Evolutionary conservation across 1,139 yeast species (phyloP), one percentile per base, ranked within the genome.

Genomic region (Blastobotrys buckinghamii): DNA sequence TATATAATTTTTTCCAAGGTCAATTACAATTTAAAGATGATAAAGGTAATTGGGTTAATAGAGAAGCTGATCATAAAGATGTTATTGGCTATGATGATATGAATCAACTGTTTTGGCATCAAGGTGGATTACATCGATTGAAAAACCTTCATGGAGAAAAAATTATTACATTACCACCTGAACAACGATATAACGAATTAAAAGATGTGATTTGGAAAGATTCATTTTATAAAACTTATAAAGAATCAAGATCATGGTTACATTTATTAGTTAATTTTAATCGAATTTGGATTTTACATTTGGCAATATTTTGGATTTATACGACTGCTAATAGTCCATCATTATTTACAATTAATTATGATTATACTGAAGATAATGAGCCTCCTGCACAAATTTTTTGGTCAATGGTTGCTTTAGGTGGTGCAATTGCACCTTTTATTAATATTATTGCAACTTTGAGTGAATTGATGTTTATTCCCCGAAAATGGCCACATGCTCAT

Each of bases 81-180:
- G 76, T 81, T 2, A 81, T 88, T 53, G 96, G 96, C 0, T 88
- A 88, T 60, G 96, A 88, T 64, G 96, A 88, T 62, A 73, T 86
- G 46, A 88, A 88, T 63, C 96, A 84, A 61, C 71, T 84, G 20
- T 88, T 88, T 61, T 88, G 96, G 96, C 81, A 81, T 55, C 75
- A 78, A 0, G 75, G 78, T 49, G 87, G 88, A 0, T 65, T 88
- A 12, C 69, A 72, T 44, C 69, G 74, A 42, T 68, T 88, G 12
- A 64, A 60, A 13, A 59, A 81, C 9, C 56, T 59, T 2, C 72
- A 77, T 42, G 76, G 75, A 0, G 62, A 65, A 19, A 33, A 42
- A 1, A 61, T 84, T 8, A 69, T 79, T 39, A 77, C 73, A 44
- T 54, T 75, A 7, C 71, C 76, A 0, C 61, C 66, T 9, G 60